Base-by-base conservation (phyloP, 768 basidiomycete species). In the Clavulina sp. region DNA sequence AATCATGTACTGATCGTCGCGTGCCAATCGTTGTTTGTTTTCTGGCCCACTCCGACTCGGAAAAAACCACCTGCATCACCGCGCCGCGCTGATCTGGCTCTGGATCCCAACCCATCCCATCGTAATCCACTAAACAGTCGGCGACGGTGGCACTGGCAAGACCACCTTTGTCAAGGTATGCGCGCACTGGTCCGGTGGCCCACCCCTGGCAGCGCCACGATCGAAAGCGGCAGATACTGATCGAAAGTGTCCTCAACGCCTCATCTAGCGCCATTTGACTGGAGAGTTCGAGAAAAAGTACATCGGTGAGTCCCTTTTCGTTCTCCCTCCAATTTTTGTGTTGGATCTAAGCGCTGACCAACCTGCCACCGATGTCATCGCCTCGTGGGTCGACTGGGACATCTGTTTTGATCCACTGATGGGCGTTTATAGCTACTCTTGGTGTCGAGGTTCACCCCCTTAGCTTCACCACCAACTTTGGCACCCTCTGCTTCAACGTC, bases 211-310 rank as follows among this genome's bases (percentile, higher is more conserved):
- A n/a, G n/a, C n/a, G n/a, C n/a, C 40, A 19, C 18, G 13, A 23
- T 55, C 31, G 18, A 32, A 28, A 19, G 16, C 19, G 26, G n/a
- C 26, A 13, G 43, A 46, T 46, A 9, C 32, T 30, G 7, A 41
- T 16, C 46, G 48, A 34, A 52, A 21, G 33, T n/a, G 5, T 24
- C 19, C 24, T 29, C 51, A 50, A 21, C 13, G 44, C 52, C 38
- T 38, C 60, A 57, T 61, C 41, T 63, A 88, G 87, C 87, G 89
- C 66, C 92, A 96, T 70, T 80, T 93, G 78, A 95, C 91, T 58
- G 93, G 93, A 65, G 93, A 97, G 77, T 97, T 99, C 67, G 93
- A 99, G 73, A 99, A 99, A 78, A 99, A 99, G 69, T 96, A 95
- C 70, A 93, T 93, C 56, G 92, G 88, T 92, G 67, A 53, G 83